A percentile compares a stretch with the other conserved stretches of the same genome.
Conservation (phyloP, 257 asterid genomes). For the Solanum chaucha region DNA sequence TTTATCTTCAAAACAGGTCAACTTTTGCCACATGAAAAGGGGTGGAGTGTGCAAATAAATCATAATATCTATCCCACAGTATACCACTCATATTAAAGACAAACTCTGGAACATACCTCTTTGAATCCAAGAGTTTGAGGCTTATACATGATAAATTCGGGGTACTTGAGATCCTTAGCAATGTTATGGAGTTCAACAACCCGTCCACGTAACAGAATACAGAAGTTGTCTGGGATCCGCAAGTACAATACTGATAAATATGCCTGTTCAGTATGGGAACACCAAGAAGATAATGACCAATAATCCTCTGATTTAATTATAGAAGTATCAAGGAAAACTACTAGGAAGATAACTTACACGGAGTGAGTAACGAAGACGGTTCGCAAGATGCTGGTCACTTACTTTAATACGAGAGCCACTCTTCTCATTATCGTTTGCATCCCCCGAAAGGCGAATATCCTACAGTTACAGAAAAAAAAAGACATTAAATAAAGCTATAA, state of each 20-base stretch:
- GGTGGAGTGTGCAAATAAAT: not conserved
- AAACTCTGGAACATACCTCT: conserved; percentile 10
- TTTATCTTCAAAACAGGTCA: not conserved
- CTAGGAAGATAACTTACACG: conserved; percentile 47
- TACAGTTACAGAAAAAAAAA: conserved; percentile 18
- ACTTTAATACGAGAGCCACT: conserved; percentile 12
- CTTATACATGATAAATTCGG: conserved; percentile 63
- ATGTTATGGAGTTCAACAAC: conserved; percentile 58
- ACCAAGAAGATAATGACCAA: conserved; percentile 1
- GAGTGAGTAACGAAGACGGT: conserved; percentile 72
- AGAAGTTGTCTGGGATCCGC: conserved; percentile 45
- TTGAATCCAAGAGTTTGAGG: conserved; percentile 61
- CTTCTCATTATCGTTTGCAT: conserved; percentile 14
- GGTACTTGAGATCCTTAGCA: conserved; percentile 68
- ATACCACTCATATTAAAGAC: not conserved
- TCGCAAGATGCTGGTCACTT: conserved; percentile 65
- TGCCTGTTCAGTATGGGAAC: conserved; percentile 41
- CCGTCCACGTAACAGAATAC: conserved; percentile 62
- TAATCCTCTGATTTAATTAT: not conserved
- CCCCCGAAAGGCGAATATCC: conserved; percentile 63
- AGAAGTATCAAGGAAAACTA: not conserved
- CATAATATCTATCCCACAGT: not conserved
- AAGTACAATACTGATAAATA: conserved; percentile 76
- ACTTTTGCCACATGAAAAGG: not conserved
- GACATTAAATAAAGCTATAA: not conserved